Evolutionary conservation across 345 rosid genomes (phyloP), one percentile per base, ranked within the genome.

Genomic region (Eucalyptus rudis): DNA sequence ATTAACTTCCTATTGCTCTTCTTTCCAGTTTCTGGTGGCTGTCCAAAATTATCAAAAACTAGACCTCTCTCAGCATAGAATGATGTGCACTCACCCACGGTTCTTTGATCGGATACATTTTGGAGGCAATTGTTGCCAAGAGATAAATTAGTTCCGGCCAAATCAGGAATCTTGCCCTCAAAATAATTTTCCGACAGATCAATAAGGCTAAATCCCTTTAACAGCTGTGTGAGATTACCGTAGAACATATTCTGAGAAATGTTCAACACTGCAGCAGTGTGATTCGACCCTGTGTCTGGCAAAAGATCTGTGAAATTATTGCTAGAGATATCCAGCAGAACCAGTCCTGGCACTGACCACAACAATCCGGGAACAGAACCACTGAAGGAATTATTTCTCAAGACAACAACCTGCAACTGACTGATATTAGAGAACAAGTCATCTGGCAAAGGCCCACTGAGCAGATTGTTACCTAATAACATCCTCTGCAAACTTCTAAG

Each of bases 151-250:
- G 50, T 45, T 68, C 12, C 84, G 88, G 92, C 92, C 91, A 92
- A 96, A 33, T 93, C 94, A 4, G 97, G 99, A 94, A 97, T 94
- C 90, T 79, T 90, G 85, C 99, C 99, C 89, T 97, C 91, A 49
- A 98, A 96, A 90, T 95, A 98, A 86, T 98, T 98, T 86, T 94
- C 94, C 9, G 98, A 95, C 90, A 98, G 92, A 90, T 96, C 92
- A 66, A 90, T 80, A 11, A 43, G 88, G 31, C 87, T 80, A 90
- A 96, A 98, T 92, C 95, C 95, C 89, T 89, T 64, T 15, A 96
- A 93, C 45, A 92, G 56, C 24, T 88, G 91, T 47, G 91, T 93
- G 76, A 97, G 96, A 91, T 88, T 90, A 64, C 99, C 99, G 80
- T 93, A 98, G 87, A 98, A 96, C 91, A 89, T 88, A 91, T 98